Conservation (phyloP, 169 alveolate species). For the Cystoisospora suis region DNA sequence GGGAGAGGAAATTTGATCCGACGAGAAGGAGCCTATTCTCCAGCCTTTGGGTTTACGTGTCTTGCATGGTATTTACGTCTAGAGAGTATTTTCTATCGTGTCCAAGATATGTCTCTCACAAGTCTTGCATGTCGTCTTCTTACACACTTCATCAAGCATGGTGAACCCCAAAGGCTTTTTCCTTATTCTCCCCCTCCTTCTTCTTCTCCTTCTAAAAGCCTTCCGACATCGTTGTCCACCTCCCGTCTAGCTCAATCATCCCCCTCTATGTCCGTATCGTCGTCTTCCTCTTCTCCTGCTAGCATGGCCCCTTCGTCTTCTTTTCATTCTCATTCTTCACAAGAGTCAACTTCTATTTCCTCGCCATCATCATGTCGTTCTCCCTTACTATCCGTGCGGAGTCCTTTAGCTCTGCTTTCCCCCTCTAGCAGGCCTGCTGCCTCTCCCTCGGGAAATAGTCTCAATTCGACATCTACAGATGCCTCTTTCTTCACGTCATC, state of each 20-base stretch:
- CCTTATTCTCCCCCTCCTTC: background rate
- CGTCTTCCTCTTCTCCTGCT: background rate
- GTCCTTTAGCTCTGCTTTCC: background rate
- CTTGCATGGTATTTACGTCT: slow-evolving; percentile 10
- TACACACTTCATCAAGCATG: background rate
- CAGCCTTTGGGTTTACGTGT: background rate
- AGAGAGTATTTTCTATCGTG: background rate
- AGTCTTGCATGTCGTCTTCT: background rate
- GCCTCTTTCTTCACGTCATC: background rate
- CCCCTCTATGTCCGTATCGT: background rate
- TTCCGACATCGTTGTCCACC: background rate
- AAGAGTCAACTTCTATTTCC: too few species aligned
- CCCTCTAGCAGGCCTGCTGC: background rate
- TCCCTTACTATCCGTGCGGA: background rate
- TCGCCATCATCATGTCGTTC: background rate
- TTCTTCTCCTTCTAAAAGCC: background rate
- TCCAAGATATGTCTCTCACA: background rate
- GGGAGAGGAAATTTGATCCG: background rate
- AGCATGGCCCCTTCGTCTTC: background rate
- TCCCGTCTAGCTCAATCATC: background rate
- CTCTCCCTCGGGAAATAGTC: background rate
- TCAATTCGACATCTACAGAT: background rate
- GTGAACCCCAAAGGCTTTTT: background rate
- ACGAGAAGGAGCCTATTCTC: background rate
- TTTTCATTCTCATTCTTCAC: background rate